Evolutionary conservation across 208 protist genomes (phyloP), one percentile per base, ranked within the genome.

Genomic region (Crithidia fasciculata): DNA sequence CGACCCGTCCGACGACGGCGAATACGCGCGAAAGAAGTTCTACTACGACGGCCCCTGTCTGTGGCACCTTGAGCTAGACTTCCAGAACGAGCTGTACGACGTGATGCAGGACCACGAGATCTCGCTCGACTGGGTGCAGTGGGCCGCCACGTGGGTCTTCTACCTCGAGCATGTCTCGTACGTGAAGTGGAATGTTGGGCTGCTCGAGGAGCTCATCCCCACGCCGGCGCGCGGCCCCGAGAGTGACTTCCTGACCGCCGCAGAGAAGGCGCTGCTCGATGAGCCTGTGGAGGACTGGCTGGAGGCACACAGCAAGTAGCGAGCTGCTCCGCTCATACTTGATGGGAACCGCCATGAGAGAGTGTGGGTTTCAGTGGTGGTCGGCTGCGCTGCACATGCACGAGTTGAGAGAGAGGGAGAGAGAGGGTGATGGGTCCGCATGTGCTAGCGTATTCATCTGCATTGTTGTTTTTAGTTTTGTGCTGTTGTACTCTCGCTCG

Each of bases 41-140:
- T 86, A 87, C 76, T 96, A 96, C 77, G 91, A 96, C 54, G 91
- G 91, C 13, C 91, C 91, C 8, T 94, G 85, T 58, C 73, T 94
- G 54, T 91, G 85, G 84, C 91, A 96, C 65, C 74, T 96, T 10
- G 89, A 96, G 83, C 75, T 92, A 15, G 86, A 90, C 68, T 66
- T 96, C 47, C 87, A 88, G 73, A 93, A 90, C 61, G 89, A 96
- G 76, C 63, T 96, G 44, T 94, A 93, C 73, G 91, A 96, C 60
- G 74, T 92, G 37, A 92, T 96, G 91, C 86, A 92, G 70, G 91
- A 96, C 59, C 89, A 96, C 65, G 91, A 84, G 50, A 70, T 96
- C 16, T 82, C 64, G 5, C 80, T 92, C 2, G 83, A 94, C 44
- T 94, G 85, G 86, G 73, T 89, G 64, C 83, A 81, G 49, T 96